phyloP scores from a whole-genome alignment of 2,329 filamentous ascomycete genomes.

The Paramyrothecium roridum region DNA sequence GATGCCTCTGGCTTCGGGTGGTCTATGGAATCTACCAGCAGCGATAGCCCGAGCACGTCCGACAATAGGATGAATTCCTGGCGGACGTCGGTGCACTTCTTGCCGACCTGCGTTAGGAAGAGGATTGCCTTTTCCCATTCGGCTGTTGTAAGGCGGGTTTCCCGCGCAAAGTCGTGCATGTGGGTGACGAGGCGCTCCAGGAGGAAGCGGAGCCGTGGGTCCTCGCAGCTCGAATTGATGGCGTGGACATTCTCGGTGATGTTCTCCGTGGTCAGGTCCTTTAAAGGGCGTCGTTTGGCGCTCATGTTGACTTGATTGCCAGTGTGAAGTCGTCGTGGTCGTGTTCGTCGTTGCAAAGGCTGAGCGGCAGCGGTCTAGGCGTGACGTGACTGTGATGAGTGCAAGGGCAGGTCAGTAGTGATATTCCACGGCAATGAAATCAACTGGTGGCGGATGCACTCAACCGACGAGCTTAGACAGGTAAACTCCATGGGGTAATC shows the following conservation, averaged over 20 bases:
- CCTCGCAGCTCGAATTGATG: slow-evolving; percentile 69
- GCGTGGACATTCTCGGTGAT: slow-evolving; percentile 69
- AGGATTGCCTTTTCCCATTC: slow-evolving; percentile 72
- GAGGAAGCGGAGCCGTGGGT: slow-evolving; percentile 63
- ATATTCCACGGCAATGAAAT: no score
- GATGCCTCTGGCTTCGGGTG: slow-evolving; percentile 66
- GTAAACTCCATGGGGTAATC: no score
- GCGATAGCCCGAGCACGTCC: slow-evolving; percentile 70
- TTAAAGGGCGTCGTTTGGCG: no score
- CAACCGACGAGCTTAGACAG: no score
- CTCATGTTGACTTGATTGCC: no score
- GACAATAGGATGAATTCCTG: slow-evolving; percentile 77
- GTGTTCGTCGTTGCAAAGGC: no score
- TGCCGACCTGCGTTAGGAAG: slow-evolving; percentile 66
- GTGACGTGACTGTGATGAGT: no score
- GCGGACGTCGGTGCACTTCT: slow-evolving; percentile 66
- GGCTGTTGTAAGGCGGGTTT: slow-evolving; percentile 66
- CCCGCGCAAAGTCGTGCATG: slow-evolving; percentile 72
- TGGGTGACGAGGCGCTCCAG: slow-evolving; percentile 68
- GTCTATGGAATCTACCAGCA: slow-evolving; percentile 73
- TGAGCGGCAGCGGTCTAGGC: no score
- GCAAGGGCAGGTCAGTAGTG: no score
- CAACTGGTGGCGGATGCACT: no score
- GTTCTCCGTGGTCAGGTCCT: slow-evolving; percentile 68
- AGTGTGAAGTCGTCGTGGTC: no score